Evolutionary conservation across 768 basidiomycete genomes (phyloP), one percentile per base, ranked within the genome.

Genomic region (Leccinum truebloodii): DNA sequence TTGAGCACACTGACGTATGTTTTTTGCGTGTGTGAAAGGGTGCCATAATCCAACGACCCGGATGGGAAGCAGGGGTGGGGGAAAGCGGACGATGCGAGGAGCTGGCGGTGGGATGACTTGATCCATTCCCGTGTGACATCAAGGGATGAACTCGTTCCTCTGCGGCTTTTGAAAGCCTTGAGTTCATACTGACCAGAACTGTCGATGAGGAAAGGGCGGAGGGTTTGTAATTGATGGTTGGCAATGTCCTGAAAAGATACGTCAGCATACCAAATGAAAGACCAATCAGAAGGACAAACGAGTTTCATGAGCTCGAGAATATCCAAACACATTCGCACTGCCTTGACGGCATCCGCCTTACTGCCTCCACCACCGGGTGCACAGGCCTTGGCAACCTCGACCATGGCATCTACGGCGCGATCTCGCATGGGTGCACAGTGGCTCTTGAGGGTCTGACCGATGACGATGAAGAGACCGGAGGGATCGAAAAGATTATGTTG

Each of bases 371-470:
- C 82, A 2, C 82, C 82, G 6, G 82, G 81, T 10, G 82, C 79
- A 72, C 86, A 84, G 30, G 80, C 73, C 59, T 80, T 79, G 3
- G 92, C 92, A 12, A 84, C 80, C 56, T 79, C 78, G 35, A 96
- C 87, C 91, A 97, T 93, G 41, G 81, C 81, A 69, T 94, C 91
- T 28, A 97, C 88, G 49, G 86, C 83, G 14, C 79, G 82, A 75
- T 97, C 95, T 37, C 95, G 81, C 87, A 96, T 95, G 14, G 95
- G 95, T 6, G 95, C 95, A 63, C 95, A 96, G 67, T 97, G 94
- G 37, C 86, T 85, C 73, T 95, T 93, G 63, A 96, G 81, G 18
- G 89, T 89, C 63, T 84, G 80, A 14, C 92, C 94, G 61, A 97
- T 87, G 60, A 86, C 85, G 51, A 80, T 71, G 76, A 96, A 94